Evolutionary conservation across 176 grass and related monocot genomes (phyloP), one percentile per base, ranked within the genome.

Genomic region (Oryza glumipatula): DNA sequence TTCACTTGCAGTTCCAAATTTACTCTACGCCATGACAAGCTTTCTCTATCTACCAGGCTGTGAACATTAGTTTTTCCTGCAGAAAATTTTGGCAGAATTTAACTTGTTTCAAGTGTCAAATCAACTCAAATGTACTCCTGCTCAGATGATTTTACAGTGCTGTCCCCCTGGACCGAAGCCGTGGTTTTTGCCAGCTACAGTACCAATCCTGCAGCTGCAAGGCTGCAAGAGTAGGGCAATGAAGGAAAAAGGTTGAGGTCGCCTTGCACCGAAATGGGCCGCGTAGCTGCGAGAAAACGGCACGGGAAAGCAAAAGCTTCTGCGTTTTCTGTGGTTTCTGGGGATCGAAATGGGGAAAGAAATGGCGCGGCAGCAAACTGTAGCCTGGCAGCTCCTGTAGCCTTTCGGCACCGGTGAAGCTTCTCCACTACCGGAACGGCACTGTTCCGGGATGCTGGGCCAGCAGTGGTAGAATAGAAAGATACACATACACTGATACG

Each of bases 401-500:
- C 71, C 72, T 85, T 85, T 76, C 65, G 70, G 72, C 65, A 19
- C 63, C 39, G 82, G 41, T 80, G 88, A 81, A 76, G 49, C 82
- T 82, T 77, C 83, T 65, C 15, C 51, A 30, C 58, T 23, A 21
- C 72, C 72, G 17, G 46, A 70, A 52, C 19, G 33, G 3, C 72
- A 48, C 73, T 86, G 67, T 77, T 51, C 26, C 63, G 14, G 43
- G 24, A 23, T 56, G 51, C 46, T 70, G 35, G 35, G 8, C 46
- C 72, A 74, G 45, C 21, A 63, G 58, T 63, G 58, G 58, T 63
- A 63, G 58, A 23, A 63, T 63, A 63, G 58, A 23, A 63, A n/a
- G 54, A 58, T 58, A 58, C 54, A 58, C 14, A 10, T 48, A 66
- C 61, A 75, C 56, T 28, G 41, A 65, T 38, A 64, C 39, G 26